Base-by-base conservation (phyloP, 1,284 basidiomycete species). In the Ustanciosporium gigantosporum region DNA sequence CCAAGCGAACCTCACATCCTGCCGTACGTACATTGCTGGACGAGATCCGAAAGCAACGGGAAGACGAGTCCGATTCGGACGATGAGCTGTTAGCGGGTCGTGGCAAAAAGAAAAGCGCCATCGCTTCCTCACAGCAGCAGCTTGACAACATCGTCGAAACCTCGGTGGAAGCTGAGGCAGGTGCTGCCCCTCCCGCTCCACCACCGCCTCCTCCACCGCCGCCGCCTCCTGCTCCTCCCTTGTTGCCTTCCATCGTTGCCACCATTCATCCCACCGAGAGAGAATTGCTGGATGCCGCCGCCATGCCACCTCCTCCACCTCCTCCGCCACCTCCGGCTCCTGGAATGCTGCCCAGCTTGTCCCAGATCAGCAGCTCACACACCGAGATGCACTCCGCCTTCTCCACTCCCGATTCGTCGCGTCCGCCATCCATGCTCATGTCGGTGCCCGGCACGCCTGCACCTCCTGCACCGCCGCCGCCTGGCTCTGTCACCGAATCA, bases 391-490 rank as follows among this genome's bases (percentile, higher is more conserved):
- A 46, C 3, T 65, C 61, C 24, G 61, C 61, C n/a, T 65, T 65
- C 27, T 65, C 61, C 24, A 59, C 61, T 3, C 61, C 61, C 21
- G 45, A 52, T 34, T 58, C 65, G 24, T 60, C 60, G n/a, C 39
- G 61, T 21, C 62, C 66, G 13, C 69, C 71, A 14, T 65, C 61
- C 17, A 48, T 52, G 46, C 51, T 52, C 19, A 45, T 34, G 6
- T 46, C 56, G 24, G 36, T 23, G 19, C 34, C 41, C 13, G 41
- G 36, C 14, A 77, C 83, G 2, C 82, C 84, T 3, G 81, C 81
- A 7, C 78, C 78, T 25, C 80, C 79, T 73, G 78, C 57, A 70
- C 14, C 80, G 73, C 2, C 79, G 79, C 2, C 81, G 81, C 67
- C 71, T 17, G 52, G 45, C 20, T 60, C 55, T 5, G 48, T 67